Base-by-base conservation (phyloP, 73 alveolate genomes). In the Blepharisma japonicum region DNA sequence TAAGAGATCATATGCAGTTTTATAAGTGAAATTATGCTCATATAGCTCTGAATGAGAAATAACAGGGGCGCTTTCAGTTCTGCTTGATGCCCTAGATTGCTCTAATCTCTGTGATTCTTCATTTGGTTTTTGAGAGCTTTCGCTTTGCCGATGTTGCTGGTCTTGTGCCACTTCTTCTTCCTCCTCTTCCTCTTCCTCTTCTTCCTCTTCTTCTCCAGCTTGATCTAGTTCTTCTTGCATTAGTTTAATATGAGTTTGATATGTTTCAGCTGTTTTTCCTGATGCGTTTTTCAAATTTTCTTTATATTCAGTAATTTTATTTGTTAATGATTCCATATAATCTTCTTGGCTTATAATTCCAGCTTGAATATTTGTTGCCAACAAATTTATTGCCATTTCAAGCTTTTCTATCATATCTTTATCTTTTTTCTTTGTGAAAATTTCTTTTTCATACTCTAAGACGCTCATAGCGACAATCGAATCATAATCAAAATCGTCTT, bases 171-270 rank as follows among this genome's bases (percentile, higher is more conserved):
- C 74, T 18, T 18, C 74, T 61, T 61, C 49, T 18, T 61, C 50
- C 5, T 18, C 50, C 46, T 61, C 72, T 56, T 56, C 74, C 23
- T 61, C 74, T 61, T 61, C 74, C 23, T 61, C 74, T 61, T 61
- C 74, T 61, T 61, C 74, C 23, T 61, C 74, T 25, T 8, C 47
- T n/a, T 61, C 18, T 14, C 18, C 47, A 18, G 74, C 74, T 61
- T 61, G 47, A 14, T 61, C 74, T 8, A 61, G 48, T 61, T 61
- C 74, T 25, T 61, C 18, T 14, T 11, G 38, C 74, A 61, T 61
- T 8, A 61, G 74, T 5, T 61, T 11, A 25, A 61, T 14, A 39
- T 61, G 74, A 8, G 14, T 5, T 25, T 61, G n/a, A 25, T 61
- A 61, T 18, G 4, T 9, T 18, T 11, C 38, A 18, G 39, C 11